Conservation (phyloP, 768 basidiomycete species). For the Suillus plorans region DNA sequence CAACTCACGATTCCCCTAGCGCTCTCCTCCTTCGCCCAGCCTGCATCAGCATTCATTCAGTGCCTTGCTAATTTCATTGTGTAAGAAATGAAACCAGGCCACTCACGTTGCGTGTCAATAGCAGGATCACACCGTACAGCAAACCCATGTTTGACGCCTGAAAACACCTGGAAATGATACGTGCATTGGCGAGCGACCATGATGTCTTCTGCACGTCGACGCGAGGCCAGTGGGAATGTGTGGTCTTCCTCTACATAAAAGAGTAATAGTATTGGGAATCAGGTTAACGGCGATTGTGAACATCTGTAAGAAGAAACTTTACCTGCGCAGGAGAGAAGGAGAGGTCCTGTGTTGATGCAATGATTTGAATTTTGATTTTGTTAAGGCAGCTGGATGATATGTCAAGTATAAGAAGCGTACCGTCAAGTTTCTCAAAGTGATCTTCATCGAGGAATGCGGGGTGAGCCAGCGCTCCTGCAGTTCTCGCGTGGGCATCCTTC, state of each 20-base stretch:
- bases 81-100: too few species aligned
- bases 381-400: background rate
- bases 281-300: background rate
- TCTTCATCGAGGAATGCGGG: conserved; percentile 51
- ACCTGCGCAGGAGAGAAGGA: conserved; percentile 26
- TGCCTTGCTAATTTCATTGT: background rate
- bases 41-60: conserved; percentile 24
- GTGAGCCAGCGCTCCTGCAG: conserved; percentile 48
- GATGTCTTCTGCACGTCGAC: conserved; percentile 56
- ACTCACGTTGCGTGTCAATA: conserved; percentile 21
- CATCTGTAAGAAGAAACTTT: background rate
- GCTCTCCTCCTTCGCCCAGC: conserved; percentile 60
- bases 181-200: conserved; percentile 44
- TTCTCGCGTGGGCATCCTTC: background rate
- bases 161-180: conserved; percentile 59
- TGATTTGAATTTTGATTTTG: background rate
- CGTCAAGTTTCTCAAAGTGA: conserved; percentile 47
- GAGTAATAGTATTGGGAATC: background rate
- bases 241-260: conserved; percentile 45
- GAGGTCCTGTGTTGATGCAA: conserved; percentile 12
- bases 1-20: conserved; percentile 47
- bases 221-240: conserved; percentile 47
- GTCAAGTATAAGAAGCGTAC: conserved; percentile 29
- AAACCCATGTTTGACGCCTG: conserved; percentile 34
- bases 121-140: conserved; percentile 17